Conservation (phyloP, 345 rosid species). For the Eucalyptus urophylla region DNA sequence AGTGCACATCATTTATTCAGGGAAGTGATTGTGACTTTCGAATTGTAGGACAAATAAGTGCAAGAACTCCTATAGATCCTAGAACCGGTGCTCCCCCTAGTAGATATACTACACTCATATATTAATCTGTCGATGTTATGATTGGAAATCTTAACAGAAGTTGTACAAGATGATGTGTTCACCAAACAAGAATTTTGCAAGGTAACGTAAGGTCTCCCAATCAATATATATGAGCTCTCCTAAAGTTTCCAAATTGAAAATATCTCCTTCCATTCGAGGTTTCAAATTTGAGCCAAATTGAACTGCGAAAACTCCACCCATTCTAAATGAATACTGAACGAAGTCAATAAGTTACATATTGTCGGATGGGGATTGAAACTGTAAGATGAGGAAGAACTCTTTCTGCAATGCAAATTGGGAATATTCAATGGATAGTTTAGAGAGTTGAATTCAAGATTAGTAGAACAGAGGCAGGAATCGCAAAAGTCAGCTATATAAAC, state of each 20-base stretch:
- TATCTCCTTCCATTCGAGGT: neutral
- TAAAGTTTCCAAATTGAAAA: neutral
- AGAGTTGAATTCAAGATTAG: neutral
- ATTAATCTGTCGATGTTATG: neutral
- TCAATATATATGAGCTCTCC: neutral
- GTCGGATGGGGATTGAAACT: neutral
- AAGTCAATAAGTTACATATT: neutral
- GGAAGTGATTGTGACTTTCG: neutral
- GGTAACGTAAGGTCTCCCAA: neutral
- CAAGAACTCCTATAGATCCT: neutral
- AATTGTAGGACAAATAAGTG: neutral
- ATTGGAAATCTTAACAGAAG: neutral
- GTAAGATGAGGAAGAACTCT: neutral
- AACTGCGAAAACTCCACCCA: neutral
- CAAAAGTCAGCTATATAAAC: neutral
- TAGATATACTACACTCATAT: neutral
- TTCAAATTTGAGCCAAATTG: neutral
- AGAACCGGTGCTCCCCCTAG: neutral
- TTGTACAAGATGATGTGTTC: neutral
- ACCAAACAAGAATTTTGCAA: neutral
- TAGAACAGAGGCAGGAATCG: neutral
- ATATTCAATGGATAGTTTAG: neutral
- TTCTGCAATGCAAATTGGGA: neutral
- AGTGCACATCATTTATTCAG: neutral
- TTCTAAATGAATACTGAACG: neutral